Evolutionary conservation across 164 flowering plant genomes (phyloP).

Genomic region (Santalum album): DNA sequence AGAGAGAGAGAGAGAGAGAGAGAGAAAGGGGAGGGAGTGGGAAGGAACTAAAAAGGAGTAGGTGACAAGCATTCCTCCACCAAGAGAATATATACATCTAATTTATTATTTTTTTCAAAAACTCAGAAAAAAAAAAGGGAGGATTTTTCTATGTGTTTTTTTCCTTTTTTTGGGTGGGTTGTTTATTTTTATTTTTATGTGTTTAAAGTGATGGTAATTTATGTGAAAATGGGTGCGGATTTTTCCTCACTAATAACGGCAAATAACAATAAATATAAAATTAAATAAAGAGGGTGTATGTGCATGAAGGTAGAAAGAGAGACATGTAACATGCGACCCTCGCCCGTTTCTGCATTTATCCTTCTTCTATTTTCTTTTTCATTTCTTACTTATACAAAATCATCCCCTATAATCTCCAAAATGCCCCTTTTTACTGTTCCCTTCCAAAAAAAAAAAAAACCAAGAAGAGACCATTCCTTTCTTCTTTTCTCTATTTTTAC

Average conservation of each 20-base stretch:
- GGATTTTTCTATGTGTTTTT: no score
- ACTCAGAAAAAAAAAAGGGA: not conserved
- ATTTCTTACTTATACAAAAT: no score
- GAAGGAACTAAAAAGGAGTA: constrained; percentile 51
- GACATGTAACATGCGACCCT: not conserved
- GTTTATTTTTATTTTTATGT: no score
- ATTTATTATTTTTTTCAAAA: not conserved
- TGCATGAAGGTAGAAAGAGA: not conserved
- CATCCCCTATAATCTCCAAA: no score
- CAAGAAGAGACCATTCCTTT: no score
- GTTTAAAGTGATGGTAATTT: not conserved
- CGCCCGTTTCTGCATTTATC: not conserved
- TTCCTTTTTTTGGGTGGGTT: no score
- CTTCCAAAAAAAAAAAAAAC: no score
- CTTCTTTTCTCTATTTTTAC: no score
- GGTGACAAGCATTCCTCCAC: constrained; percentile 73
- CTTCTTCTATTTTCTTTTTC: not conserved
- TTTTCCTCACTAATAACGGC: no score
- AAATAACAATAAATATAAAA: not conserved
- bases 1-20: constrained; percentile 22
- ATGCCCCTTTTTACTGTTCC: no score
- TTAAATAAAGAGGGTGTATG: not conserved
- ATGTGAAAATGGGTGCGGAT: not conserved
- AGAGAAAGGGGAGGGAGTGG: constrained; percentile 12
- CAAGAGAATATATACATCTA: constrained; percentile 15